These are phyloP conservation scores for Xylariaceae sp. DNA, from an alignment of 2,329 filamentous ascomycete genomes.

Conservation along the genomic window DNA sequence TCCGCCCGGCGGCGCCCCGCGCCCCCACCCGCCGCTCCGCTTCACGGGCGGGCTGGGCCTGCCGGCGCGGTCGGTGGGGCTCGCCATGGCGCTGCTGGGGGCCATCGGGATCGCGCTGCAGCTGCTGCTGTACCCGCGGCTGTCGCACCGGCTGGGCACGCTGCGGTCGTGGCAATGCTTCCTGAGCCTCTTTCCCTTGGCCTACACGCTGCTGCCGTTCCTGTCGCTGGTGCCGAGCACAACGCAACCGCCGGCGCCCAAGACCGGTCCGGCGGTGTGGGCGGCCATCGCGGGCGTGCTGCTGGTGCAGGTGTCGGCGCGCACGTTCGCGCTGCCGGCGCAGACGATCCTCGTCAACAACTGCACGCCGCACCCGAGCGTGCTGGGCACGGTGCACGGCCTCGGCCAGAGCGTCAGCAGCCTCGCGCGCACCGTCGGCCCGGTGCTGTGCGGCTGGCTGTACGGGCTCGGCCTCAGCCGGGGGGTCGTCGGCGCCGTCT, in stretches of 20 bases:
- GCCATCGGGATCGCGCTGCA: conserved; percentile 68
- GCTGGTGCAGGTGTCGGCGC: conserved; percentile 55
- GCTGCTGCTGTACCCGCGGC: conserved; percentile 60
- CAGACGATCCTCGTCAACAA: conserved; percentile 41
- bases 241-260: conserved; percentile 39
- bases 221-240: conserved; percentile 55
- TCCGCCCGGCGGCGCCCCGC: conserved; percentile 21
- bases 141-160: conserved; percentile 61
- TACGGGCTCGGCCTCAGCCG: conserved; percentile 52
- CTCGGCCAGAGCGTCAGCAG: conserved; percentile 51
- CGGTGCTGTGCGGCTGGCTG: conserved; percentile 50
- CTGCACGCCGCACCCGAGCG: conserved; percentile 39
- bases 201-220: conserved; percentile 64
- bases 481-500: conserved; percentile 51
- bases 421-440: conserved; percentile 51
- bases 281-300: conserved; percentile 54
- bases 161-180: conserved; percentile 61
- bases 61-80: conserved; percentile 61
- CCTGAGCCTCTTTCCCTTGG: conserved; percentile 61
- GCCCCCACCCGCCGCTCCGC: conserved; percentile 41
- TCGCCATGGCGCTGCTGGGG: conserved; percentile 71
- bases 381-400: conserved; percentile 41
- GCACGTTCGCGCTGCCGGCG: conserved; percentile 52
- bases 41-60: conserved; percentile 75
- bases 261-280: conserved; percentile 55